Evolutionary conservation across 768 basidiomycete genomes (phyloP).

Genomic region (Strobilomyces confusus): DNA sequence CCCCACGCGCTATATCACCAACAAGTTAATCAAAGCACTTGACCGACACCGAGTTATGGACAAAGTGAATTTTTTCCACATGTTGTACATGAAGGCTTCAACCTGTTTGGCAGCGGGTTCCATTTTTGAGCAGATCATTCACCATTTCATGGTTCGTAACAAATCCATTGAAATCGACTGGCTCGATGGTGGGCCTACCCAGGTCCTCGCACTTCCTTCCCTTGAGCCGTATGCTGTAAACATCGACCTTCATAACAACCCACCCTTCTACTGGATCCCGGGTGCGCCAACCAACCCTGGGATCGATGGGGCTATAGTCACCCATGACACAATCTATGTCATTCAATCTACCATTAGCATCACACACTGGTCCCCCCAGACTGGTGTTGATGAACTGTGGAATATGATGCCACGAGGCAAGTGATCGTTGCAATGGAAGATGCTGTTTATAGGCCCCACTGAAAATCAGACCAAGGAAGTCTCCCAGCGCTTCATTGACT

Average conservation of each 20-base stretch:
- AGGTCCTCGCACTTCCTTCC: background rate
- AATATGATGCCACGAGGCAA: background rate
- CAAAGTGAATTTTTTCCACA: too few relatives aligned
- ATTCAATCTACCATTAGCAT: background rate
- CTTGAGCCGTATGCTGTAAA: background rate
- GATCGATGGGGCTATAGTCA: background rate
- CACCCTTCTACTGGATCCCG: background rate
- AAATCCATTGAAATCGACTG: too few relatives aligned
- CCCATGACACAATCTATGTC: background rate
- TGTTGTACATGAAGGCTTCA: too few relatives aligned
- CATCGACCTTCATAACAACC: background rate
- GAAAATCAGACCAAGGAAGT: too few relatives aligned
- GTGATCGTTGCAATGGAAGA: background rate
- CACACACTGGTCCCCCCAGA: background rate
- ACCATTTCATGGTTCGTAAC: too few relatives aligned
- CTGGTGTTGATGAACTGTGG: background rate
- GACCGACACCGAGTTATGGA: too few relatives aligned
- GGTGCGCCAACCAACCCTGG: background rate
- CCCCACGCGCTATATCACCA: too few relatives aligned
- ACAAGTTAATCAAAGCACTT: too few relatives aligned
- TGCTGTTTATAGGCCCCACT: background rate
- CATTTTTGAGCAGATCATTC: too few relatives aligned
- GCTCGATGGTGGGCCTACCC: background rate
- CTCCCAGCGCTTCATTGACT: too few relatives aligned
- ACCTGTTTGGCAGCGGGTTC: too few relatives aligned